phyloP scores from a whole-genome alignment of 176 grass and related monocot species.

The Triticum timopheevii region DNA sequence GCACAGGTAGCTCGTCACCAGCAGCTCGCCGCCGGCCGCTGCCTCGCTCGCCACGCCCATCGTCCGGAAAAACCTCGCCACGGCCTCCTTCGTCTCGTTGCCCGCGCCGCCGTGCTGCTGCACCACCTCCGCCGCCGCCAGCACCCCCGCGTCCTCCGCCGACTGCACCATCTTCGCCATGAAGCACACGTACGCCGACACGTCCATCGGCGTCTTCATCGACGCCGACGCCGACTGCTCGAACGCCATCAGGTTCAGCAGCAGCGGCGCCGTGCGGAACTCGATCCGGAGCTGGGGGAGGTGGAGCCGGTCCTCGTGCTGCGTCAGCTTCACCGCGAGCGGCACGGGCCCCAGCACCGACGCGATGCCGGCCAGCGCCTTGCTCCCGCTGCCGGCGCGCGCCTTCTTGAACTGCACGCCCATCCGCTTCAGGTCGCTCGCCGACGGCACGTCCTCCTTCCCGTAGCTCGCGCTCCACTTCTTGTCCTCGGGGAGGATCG shows the following conservation, averaged over 20 bases:
- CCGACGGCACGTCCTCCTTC: slow-evolving; percentile 32
- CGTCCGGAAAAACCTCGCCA: slow-evolving; percentile 31
- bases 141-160: slow-evolving; percentile 36
- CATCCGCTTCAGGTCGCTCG: slow-evolving; percentile 62
- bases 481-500: slow-evolving; percentile 39
- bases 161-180: slow-evolving; percentile 58
- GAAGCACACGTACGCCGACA: slow-evolving; percentile 55
- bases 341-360: slow-evolving; percentile 41
- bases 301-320: slow-evolving; percentile 37
- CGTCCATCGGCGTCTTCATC: neutral
- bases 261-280: slow-evolving; percentile 45
- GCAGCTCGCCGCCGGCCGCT: slow-evolving; percentile 16
- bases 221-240: slow-evolving; percentile 20
- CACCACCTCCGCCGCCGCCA: slow-evolving; percentile 53
- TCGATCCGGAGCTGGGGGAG: slow-evolving; percentile 44
- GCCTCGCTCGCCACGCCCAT: slow-evolving; percentile 36
- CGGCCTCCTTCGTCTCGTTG: slow-evolving; percentile 32
- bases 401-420: slow-evolving; percentile 37
- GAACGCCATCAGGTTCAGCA: slow-evolving; percentile 58
- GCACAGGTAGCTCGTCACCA: slow-evolving; percentile 38
- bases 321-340: slow-evolving; percentile 39
- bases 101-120: slow-evolving; percentile 1
- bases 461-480: slow-evolving; percentile 44
- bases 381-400: neutral
- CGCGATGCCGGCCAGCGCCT: slow-evolving; percentile 6